Conservation (phyloP, 2,329 filamentous ascomycete genomes). For the Orbilia oligospora region DNA sequence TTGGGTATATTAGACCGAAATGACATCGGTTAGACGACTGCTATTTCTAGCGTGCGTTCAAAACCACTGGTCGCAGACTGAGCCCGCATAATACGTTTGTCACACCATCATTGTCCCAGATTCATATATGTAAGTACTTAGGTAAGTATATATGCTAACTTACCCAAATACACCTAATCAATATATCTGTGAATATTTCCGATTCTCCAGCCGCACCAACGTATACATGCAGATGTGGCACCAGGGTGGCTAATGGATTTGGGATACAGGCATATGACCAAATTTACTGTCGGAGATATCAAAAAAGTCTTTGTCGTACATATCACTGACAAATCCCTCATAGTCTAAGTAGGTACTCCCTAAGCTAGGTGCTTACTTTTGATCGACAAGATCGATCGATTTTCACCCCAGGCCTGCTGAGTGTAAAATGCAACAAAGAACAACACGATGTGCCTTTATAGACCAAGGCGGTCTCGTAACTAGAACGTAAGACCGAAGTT, state of each 20-base stretch:
- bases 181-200: background rate
- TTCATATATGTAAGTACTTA: too few relatives aligned
- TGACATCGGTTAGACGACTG: constrained; percentile 18
- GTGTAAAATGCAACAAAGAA: constrained; percentile 1
- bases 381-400: too few relatives aligned
- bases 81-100: constrained; percentile 22
- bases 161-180: too few relatives aligned
- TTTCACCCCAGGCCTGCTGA: background rate
- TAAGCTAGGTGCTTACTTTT: too few relatives aligned
- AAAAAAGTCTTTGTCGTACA: background rate
- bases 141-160: background rate
- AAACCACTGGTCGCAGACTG: background rate
- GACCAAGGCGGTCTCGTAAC: too few relatives aligned
- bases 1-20: constrained; percentile 15
- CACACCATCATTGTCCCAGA: background rate
- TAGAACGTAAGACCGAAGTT: background rate
- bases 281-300: constrained; percentile 1
- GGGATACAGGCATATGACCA: background rate
- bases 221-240: constrained; percentile 13
- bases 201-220: constrained; percentile 23
- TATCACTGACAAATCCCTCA: background rate
- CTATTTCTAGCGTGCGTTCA: background rate
- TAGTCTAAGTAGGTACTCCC: background rate
- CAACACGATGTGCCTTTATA: constrained; percentile 9
- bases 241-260: constrained; percentile 1